Conservation (phyloP, 1,284 basidiomycete genomes). For the Rhodotorula sp. region DNA sequence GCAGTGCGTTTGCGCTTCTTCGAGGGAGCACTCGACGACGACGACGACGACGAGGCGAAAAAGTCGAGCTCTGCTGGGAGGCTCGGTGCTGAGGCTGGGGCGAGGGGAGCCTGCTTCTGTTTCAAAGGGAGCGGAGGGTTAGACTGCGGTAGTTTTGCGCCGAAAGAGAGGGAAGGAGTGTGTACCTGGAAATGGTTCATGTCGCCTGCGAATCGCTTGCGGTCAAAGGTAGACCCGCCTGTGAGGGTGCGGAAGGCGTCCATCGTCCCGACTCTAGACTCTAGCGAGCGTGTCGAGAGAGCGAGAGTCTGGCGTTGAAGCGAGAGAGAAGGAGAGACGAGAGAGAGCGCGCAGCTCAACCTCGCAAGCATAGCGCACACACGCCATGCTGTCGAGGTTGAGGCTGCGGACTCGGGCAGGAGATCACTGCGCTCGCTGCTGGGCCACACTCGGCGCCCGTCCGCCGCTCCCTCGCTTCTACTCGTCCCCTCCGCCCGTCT, state of each 20-base stretch:
- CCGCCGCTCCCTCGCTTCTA: neutral
- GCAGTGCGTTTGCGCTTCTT: slow-evolving; percentile 39
- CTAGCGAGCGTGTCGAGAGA: neutral
- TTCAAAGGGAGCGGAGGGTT: neutral
- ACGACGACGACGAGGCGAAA: slow-evolving; percentile 58
- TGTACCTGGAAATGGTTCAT: slow-evolving; percentile 69
- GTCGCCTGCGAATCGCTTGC: slow-evolving; percentile 68
- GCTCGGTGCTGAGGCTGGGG: slow-evolving; percentile 5
- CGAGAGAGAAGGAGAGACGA: neutral
- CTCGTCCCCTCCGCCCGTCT: slow-evolving; percentile 3
- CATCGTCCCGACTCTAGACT: slow-evolving; percentile 37
- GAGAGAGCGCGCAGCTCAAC: neutral
- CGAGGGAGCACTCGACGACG: slow-evolving; percentile 44
- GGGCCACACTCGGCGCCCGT: neutral
- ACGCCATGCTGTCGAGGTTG: neutral
- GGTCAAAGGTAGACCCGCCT: slow-evolving; percentile 61
- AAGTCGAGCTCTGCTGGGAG: slow-evolving; percentile 80
- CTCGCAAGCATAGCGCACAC: too few relatives aligned
- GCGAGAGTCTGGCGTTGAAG: neutral
- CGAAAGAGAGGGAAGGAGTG: slow-evolving; percentile 6
- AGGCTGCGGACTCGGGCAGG: too few relatives aligned
- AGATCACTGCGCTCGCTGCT: neutral
- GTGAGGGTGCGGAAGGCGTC: slow-evolving; percentile 48
- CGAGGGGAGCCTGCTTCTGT: neutral
- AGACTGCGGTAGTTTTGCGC: neutral